A percentile compares a stretch with the other conserved stretches of the same genome.
Conservation (phyloP, 305 asterid genomes). For the Fraxinus xanthoxyloides region DNA sequence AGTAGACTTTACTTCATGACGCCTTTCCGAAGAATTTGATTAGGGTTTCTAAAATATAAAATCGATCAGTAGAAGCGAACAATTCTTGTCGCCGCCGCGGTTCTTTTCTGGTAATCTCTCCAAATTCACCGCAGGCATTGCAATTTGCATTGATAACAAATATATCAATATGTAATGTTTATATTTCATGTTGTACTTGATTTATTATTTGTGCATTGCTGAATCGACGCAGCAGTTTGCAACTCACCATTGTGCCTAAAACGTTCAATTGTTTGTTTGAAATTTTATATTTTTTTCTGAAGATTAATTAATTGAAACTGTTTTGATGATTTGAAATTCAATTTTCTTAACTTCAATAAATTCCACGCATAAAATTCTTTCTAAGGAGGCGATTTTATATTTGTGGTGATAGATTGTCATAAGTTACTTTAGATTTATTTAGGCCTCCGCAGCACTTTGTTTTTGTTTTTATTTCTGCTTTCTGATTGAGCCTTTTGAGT, state of each 20-base stretch:
- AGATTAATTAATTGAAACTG: not conserved
- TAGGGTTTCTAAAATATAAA: not conserved
- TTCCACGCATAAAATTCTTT: not conserved
- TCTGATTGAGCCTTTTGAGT: not conserved
- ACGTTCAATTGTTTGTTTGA: not conserved
- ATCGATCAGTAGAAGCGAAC: not conserved
- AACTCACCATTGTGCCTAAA: not conserved
- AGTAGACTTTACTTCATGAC: not conserved
- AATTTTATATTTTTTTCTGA: not conserved
- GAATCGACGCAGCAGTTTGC: not conserved
- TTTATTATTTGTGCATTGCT: not conserved
- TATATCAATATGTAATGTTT: not conserved
- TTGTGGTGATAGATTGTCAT: not conserved
- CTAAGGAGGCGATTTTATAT: not conserved
- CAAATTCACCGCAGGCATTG: not conserved
- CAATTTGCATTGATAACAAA: not conserved
- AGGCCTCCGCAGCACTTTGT: not conserved
- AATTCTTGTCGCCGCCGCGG: not conserved
- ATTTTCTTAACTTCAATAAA: no score
- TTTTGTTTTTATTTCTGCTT: not conserved
- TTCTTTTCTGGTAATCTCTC: not conserved
- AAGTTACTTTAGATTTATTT: not conserved
- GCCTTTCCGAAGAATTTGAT: not conserved
- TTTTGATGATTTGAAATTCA: not conserved
- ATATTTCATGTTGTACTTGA: no score